phyloP scores from a whole-genome alignment of 2,329 filamentous ascomycete genomes.

The Colletotrichum orbiculare region DNA sequence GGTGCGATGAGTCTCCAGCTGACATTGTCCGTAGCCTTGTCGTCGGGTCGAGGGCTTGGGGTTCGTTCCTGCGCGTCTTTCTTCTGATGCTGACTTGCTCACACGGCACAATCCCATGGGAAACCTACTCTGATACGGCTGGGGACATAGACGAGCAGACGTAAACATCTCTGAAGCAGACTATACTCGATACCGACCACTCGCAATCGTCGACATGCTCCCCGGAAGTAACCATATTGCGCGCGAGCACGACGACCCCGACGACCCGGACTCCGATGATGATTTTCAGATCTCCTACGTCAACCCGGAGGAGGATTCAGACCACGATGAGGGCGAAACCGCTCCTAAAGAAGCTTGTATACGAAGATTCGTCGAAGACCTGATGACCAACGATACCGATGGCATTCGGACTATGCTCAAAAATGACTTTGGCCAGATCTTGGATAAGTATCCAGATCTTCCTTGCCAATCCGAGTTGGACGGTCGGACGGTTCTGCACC shows the following conservation, averaged over 20 bases:
- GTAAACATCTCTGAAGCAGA: too few relatives aligned
- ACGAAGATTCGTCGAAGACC: constrained; percentile 9
- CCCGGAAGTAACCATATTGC: too few relatives aligned
- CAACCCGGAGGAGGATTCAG: background rate
- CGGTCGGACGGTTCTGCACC: constrained; percentile 7
- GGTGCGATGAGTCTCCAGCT: too few relatives aligned
- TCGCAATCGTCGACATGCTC: too few relatives aligned
- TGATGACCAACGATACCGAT: background rate
- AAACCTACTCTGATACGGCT: too few relatives aligned
- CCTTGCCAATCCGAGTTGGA: background rate
- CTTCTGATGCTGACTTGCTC: too few relatives aligned
- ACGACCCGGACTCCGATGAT: background rate
- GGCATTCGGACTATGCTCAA: background rate
- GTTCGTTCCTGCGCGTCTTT: too few relatives aligned
- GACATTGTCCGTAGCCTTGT: too few relatives aligned
- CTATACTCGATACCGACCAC: too few relatives aligned
- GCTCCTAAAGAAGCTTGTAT: constrained; percentile 6
- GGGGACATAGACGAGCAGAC: too few relatives aligned
- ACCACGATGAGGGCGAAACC: constrained; percentile 1
- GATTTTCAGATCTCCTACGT: background rate
- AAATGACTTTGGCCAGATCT: constrained; percentile 1
- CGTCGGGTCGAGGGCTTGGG: too few relatives aligned
- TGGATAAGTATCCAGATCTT: background rate
- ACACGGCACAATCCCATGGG: too few relatives aligned
- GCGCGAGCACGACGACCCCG: background rate